Evolutionary conservation across 805 yeast genomes (phyloP), one percentile per base, ranked within the genome.

Genomic region (Saturnispora mendoncae): DNA sequence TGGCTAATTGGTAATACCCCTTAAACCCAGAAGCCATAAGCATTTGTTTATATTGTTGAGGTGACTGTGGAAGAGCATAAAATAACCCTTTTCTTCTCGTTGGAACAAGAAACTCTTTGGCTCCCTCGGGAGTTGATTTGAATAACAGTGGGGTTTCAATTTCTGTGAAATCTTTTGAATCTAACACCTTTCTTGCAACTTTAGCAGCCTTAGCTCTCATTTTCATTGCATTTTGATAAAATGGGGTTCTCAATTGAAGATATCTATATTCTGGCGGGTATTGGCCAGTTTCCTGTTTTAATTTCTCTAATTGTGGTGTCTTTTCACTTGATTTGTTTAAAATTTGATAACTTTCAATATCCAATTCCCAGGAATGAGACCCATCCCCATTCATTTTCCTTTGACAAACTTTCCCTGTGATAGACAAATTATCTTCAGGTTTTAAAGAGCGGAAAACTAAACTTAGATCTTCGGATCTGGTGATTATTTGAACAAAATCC

Each of bases 121-220:
- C 98, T 13, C 98, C 98, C 60, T 92, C 98, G 0, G 98, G 98
- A 0, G 98, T 92, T 2, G 95, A 84, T 55, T 92, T 88, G 69
- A 92, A 92, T 23, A 92, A 63, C 6, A 90, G 58, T 1, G 98
- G 98, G 0, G 98, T 92, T 57, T 90, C 98, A 23, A 92, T 71
- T 55, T 92, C 97, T 0, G 74, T 72, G 58, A 92, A 92, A 1
- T 62, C 62, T 15, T 60, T 51, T 0, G 51, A 41, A 31, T 68
- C 68, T 20, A 71, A 54, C 2, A 56, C 57, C 0, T 46, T 30
- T 21, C 76, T 58, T 17, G 68, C 64, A 13, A 64, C 48, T 18
- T 62, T 57, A 0, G 84, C 72, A 1, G 78, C 74, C 36, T 65
- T 56, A 24, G 86, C 72, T 53, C 94, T 65, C 32, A 65, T 61